Evolutionary conservation across 2,329 filamentous ascomycete species (phyloP).

Genomic region (Xylariales sp.): DNA sequence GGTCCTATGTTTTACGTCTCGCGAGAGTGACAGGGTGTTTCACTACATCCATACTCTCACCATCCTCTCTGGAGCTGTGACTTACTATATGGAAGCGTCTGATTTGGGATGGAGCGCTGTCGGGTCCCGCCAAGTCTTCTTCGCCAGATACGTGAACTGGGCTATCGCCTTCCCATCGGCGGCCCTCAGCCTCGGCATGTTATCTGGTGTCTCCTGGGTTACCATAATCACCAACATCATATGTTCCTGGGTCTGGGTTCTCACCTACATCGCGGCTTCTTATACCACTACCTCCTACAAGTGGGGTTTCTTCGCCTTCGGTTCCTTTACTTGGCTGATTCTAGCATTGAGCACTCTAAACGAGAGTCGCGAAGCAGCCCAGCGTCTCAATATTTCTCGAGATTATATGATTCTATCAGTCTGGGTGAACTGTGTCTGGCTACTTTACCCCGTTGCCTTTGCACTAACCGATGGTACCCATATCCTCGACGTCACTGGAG

Average conservation of each 20-base stretch:
- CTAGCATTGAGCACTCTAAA: constrained; percentile 57
- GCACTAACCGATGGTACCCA: constrained; percentile 63
- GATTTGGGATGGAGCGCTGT: constrained; percentile 56
- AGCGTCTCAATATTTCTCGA: constrained; percentile 53
- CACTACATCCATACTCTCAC: constrained; percentile 63
- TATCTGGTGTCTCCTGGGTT: constrained; percentile 63
- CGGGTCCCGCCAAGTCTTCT: constrained; percentile 61
- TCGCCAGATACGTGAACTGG: constrained; percentile 62
- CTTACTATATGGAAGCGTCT: constrained; percentile 63
- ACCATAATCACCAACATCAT: constrained; percentile 62
- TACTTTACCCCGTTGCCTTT: constrained; percentile 63
- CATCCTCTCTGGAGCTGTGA: constrained; percentile 58
- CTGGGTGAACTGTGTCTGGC: constrained; percentile 61
- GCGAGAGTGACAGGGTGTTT: constrained; percentile 61
- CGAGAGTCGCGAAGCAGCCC: constrained; percentile 53
- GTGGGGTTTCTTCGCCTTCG: constrained; percentile 66
- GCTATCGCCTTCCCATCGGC: constrained; percentile 59
- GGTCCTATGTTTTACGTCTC: constrained; percentile 54
- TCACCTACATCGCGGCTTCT: constrained; percentile 60
- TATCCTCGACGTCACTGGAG: constrained; percentile 55
- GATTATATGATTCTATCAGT: constrained; percentile 58
- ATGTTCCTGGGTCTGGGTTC: constrained; percentile 61
- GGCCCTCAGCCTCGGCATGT: constrained; percentile 58
- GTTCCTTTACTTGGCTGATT: constrained; percentile 58
- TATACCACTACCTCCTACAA: constrained; percentile 61